Conservation (phyloP, 495 filamentous ascomycete species). For the Evernia prunastri region DNA sequence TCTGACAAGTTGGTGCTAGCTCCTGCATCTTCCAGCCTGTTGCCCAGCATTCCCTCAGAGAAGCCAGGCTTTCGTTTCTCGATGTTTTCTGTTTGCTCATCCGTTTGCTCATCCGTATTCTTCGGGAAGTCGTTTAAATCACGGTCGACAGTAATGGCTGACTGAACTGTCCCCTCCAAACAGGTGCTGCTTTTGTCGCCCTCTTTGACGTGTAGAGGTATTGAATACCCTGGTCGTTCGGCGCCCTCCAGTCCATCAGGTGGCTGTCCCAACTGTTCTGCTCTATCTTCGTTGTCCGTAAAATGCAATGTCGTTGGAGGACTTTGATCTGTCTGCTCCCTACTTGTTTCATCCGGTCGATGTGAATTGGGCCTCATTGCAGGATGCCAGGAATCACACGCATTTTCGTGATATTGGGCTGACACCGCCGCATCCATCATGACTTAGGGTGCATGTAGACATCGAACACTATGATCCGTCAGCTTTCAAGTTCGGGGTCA, state of each 20-base stretch:
- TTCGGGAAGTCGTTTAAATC: not conserved
- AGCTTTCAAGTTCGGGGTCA: not conserved
- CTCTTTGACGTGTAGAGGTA: not conserved
- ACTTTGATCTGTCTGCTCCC: not conserved
- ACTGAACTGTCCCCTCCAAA: not conserved
- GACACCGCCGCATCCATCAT: conserved; percentile 10
- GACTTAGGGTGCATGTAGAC: not conserved
- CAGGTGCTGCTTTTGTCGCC: not conserved
- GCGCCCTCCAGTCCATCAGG: not conserved
- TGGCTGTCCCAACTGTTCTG: not conserved
- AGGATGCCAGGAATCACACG: conserved; percentile 18
- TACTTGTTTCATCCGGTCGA: not conserved
- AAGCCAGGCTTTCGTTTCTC: not conserved
- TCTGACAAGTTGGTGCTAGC: not conserved
- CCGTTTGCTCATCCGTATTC: not conserved
- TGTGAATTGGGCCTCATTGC: conserved; percentile 14
- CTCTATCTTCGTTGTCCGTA: not conserved
- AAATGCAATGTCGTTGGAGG: not conserved
- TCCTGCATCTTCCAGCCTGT: not conserved
- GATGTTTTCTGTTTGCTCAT: not conserved
- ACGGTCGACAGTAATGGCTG: not conserved
- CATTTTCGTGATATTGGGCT: conserved; percentile 2
- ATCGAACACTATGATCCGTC: not conserved
- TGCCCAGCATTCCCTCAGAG: not conserved
- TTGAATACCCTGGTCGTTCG: not conserved